Base-by-base conservation (phyloP, 345 rosid species). In the Syzygium jambos region DNA sequence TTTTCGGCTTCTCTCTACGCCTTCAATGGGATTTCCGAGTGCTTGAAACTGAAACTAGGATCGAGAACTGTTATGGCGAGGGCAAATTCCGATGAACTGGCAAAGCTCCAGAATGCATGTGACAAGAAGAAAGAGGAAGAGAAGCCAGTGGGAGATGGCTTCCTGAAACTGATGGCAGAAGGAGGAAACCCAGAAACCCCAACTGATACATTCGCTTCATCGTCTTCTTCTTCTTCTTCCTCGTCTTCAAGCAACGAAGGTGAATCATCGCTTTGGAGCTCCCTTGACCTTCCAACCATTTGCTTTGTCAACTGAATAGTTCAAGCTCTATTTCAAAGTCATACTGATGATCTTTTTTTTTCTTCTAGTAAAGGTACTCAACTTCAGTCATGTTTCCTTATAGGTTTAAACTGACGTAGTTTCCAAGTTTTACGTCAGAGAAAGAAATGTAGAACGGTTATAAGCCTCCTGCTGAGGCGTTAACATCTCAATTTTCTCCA, bases 1-100 rank as follows among this genome's bases (percentile, higher is more conserved):
- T 89, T 92, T 88, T 94, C 96, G 11, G 96, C 95, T 87, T 95
- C 97, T 11, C 91, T 94, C 6, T 93, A 94, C 53, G 94, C 96
- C 9, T 94, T 94, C 89, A 91, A 93, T 87, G 95, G 96, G 51
- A 92, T 94, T 87, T 52, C 93, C 5, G 95, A 95, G 89, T 91
- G 95, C 91, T 78, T 95, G 57, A 93, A 87, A 85, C 86, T 92
- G 89, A 91, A 89, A 87, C 87, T 94, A 19, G 90, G 89, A 46
- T 85, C 92, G 41, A 85, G 88, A 82, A 89, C 51, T 30, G 88
- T 25, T 22, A 49, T 22, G 56, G 52, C 29, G 29, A 73, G 84
- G 87, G 78, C 51, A 61, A 63, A 34, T 27, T 61, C 78, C 51
- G 43, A 57, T 49, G 93, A 94, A 23, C 59, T 91, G n/a, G 80